Conservation (phyloP, 768 basidiomycete species). For the Hygrophorus russula region DNA sequence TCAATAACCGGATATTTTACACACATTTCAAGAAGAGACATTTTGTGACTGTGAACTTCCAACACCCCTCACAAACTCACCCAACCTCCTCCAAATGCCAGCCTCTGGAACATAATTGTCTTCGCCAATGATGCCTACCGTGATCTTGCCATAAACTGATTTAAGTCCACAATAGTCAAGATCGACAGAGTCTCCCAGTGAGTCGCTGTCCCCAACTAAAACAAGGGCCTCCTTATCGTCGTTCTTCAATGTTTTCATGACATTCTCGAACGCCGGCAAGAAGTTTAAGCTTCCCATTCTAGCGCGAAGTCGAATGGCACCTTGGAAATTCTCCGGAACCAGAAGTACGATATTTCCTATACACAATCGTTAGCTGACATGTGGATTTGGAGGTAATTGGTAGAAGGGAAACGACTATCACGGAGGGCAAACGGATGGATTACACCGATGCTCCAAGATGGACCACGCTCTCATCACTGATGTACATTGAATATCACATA, state of each 20-base stretch:
- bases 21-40: too few species aligned
- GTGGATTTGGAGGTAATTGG: neutral
- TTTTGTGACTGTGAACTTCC: too few species aligned
- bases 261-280: conserved; percentile 17
- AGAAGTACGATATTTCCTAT: conserved; percentile 16
- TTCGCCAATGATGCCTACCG: conserved; percentile 30
- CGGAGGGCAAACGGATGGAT: neutral
- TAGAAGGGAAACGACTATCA: neutral
- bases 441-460: neutral
- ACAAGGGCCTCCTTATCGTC: conserved; percentile 26
- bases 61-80: neutral
- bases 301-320: conserved; percentile 18
- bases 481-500: neutral
- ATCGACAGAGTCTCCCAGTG: conserved; percentile 8
- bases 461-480: neutral
- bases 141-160: conserved; percentile 25
- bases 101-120: conserved; percentile 16
- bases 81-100: conserved; percentile 3
- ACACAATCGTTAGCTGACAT: neutral
- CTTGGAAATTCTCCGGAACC: conserved; percentile 17
- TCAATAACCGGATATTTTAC: too few species aligned
- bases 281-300: conserved; percentile 14
- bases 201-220: conserved; percentile 19
- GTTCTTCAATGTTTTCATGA: conserved; percentile 17
- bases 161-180: conserved; percentile 29